A percentile compares a stretch with the other conserved stretches of the same genome.
Evolutionary conservation across 768 basidiomycete species (phyloP).

Genomic region (Amanita pseudoporphyria): DNA sequence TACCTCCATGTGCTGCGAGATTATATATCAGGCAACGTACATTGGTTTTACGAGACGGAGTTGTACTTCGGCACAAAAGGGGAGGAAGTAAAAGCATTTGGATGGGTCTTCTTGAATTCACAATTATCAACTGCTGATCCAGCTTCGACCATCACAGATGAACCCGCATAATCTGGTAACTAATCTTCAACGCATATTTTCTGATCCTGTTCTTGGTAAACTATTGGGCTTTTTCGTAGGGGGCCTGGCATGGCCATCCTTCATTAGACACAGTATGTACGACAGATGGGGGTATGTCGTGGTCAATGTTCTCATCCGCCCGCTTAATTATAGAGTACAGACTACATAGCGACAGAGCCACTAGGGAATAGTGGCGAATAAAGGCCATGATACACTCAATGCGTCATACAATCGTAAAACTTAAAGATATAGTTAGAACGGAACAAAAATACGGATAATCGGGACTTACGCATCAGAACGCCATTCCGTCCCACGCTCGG

Average conservation of each 20-base stretch:
- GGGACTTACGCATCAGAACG: constrained; percentile 30
- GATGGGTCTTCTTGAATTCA: constrained; percentile 58
- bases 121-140: too few relatives aligned
- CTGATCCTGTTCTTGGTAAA: too few relatives aligned
- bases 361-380: neutral
- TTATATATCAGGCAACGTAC: constrained; percentile 46
- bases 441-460: neutral
- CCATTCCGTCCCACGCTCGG: constrained; percentile 27
- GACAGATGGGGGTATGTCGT: neutral
- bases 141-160: too few relatives aligned
- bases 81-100: constrained; percentile 46
- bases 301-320: neutral
- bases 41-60: constrained; percentile 59
- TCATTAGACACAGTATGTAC: too few relatives aligned
- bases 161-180: too few relatives aligned
- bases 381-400: neutral
- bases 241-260: too few relatives aligned
- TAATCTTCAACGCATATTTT: too few relatives aligned
- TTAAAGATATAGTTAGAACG: neutral
- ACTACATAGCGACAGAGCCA: neutral
- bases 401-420: constrained; percentile 3
- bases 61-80: constrained; percentile 50
- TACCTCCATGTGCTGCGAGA: constrained; percentile 46
- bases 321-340: constrained; percentile 1
- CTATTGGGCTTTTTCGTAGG: too few relatives aligned